Percentiles rank a stretch among this genome's conserved stretches.
phyloP scores from a whole-genome alignment of 768 basidiomycete species.

The Aureoboletus auriporus region DNA sequence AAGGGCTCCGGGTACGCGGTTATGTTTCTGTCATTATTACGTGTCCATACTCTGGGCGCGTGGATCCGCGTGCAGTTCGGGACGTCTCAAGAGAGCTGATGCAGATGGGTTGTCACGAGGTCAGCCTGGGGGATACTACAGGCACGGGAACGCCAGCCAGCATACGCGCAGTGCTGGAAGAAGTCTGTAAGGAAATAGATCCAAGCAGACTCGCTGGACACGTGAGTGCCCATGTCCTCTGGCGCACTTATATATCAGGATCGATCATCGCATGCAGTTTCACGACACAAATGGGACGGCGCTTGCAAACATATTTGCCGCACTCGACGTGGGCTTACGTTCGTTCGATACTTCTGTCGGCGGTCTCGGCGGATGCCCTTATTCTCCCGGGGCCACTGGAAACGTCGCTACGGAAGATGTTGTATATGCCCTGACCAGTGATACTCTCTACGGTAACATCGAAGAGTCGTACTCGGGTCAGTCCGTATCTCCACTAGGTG shows the following conservation, averaged over 20 bases:
- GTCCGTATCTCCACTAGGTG: background rate
- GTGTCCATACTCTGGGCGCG: slow-evolving; percentile 84
- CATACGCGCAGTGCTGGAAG: slow-evolving; percentile 65
- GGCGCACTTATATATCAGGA: background rate
- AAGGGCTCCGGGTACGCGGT: slow-evolving; percentile 70
- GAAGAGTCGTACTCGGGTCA: slow-evolving; percentile 31
- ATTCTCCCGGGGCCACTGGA: slow-evolving; percentile 93
- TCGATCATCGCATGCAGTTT: slow-evolving; percentile 44
- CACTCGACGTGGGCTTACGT: slow-evolving; percentile 68
- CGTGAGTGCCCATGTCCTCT: slow-evolving; percentile 36
- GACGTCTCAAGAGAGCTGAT: slow-evolving; percentile 67
- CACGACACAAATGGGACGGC: slow-evolving; percentile 90
- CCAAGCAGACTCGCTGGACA: slow-evolving; percentile 67
- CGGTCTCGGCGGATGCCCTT: slow-evolving; percentile 93
- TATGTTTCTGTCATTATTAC: slow-evolving; percentile 82
- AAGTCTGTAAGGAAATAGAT: slow-evolving; percentile 57
- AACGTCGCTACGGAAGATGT: slow-evolving; percentile 95
- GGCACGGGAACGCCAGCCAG: slow-evolving; percentile 77
- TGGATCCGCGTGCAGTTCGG: slow-evolving; percentile 59
- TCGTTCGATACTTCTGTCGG: slow-evolving; percentile 84
- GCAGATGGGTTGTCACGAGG: slow-evolving; percentile 94
- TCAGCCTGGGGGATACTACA: slow-evolving; percentile 89
- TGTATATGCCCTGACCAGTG: slow-evolving; percentile 69
- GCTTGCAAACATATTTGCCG: slow-evolving; percentile 69
- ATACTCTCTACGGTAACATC: slow-evolving; percentile 51